Conservation (phyloP, 768 basidiomycete species). For the Cystobasidium onofrii region DNA sequence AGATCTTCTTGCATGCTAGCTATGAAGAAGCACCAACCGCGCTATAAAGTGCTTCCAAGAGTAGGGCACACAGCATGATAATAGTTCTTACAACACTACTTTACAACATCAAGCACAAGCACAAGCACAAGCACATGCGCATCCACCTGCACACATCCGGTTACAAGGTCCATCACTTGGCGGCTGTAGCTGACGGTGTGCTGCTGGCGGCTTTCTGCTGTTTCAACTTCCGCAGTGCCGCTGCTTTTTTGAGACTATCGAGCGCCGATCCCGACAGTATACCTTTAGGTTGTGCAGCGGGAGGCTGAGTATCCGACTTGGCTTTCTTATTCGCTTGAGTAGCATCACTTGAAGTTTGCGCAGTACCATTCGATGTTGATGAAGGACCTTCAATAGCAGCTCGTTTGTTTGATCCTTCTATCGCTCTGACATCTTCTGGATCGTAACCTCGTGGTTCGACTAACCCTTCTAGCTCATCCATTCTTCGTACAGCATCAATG, state of each 20-base stretch:
- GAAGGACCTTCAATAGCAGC: constrained; percentile 39
- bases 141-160: too few relatives aligned
- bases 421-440: constrained; percentile 26
- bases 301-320: neutral
- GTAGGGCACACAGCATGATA: too few relatives aligned
- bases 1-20: too few relatives aligned
- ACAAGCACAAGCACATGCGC: too few relatives aligned
- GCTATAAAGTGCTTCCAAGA: too few relatives aligned
- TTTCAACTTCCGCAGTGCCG: constrained; percentile 69
- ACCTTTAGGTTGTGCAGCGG: constrained; percentile 46
- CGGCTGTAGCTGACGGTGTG: constrained; percentile 39
- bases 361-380: constrained; percentile 42
- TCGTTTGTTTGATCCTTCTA: constrained; percentile 12
- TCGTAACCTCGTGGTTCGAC: constrained; percentile 39
- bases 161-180: constrained; percentile 34
- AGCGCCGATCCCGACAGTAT: constrained; percentile 75
- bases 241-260: constrained; percentile 82
- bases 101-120: too few relatives aligned
- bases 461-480: constrained; percentile 68
- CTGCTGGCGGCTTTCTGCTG: constrained; percentile 45
- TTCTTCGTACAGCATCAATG: constrained; percentile 74
- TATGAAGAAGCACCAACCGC: too few relatives aligned
- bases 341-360: constrained; percentile 44
- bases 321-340: constrained; percentile 29
- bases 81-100: too few relatives aligned